These are phyloP conservation scores for Akebia trifoliata DNA, from an alignment of 164 flowering plant genomes.

Conservation along the genomic window DNA sequence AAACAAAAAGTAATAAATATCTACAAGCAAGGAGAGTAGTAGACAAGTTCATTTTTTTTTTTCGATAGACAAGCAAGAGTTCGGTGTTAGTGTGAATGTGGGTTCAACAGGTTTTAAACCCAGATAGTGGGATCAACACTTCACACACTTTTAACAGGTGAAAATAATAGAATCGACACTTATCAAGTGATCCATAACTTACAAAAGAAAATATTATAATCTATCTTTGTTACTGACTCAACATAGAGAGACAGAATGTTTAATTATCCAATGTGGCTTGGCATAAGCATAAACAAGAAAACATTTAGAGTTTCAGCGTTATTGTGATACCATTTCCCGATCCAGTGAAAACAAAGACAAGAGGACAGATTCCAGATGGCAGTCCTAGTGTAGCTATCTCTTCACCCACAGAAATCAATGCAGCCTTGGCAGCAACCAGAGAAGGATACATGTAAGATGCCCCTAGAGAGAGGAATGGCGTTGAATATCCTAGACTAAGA, in stretches of 20 bases:
- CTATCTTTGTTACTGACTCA: too few relatives aligned
- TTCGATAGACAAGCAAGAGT: too few relatives aligned
- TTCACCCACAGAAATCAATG: conserved; percentile 92
- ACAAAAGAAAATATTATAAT: too few relatives aligned
- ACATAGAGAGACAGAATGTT: background rate
- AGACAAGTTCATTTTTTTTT: too few relatives aligned
- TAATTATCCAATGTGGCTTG: background rate
- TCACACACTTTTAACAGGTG: too few relatives aligned
- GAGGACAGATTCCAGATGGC: conserved; percentile 82
- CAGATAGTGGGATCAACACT: too few relatives aligned
- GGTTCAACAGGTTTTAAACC: too few relatives aligned
- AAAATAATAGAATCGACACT: too few relatives aligned
- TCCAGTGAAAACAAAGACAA: conserved; percentile 90
- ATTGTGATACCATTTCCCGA: conserved; percentile 77
- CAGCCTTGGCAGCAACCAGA: conserved; percentile 96
- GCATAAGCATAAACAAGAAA: background rate
- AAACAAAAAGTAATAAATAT: conserved; percentile 5
- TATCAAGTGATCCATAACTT: too few relatives aligned
- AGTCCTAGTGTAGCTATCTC: conserved; percentile 85
- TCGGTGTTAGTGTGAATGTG: too few relatives aligned
- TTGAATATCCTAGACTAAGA: conserved; percentile 86
- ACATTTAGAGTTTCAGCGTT: conserved; percentile 1
- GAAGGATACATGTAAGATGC: conserved; percentile 93
- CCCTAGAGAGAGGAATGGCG: conserved; percentile 93
- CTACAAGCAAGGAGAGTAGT: too few relatives aligned